Evolutionary conservation across 2,329 filamentous ascomycete species (phyloP), one percentile per base, ranked within the genome.

Genomic region (Onygenales sp.): DNA sequence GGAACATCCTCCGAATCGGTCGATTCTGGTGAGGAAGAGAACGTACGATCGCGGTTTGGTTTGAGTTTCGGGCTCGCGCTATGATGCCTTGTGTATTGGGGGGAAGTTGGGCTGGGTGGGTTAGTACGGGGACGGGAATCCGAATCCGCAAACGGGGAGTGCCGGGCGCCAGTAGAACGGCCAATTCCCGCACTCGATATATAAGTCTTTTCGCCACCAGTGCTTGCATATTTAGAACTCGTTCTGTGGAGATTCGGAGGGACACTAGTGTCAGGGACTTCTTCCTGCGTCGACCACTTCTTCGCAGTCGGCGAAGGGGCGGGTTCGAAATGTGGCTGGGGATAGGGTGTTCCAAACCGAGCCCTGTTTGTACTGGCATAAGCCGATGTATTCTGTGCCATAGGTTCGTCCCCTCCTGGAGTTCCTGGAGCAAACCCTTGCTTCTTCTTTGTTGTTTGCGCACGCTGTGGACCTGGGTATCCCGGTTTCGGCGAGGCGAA

Each of bases 341-440:
- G 51, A 56, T 70, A 69, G 37, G 69, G 60, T 17, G 58, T 58
- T 13, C 62, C 56, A 27, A 58, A 59, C 56, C 64, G 70, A 52
- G 73, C 59, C 39, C 67, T 63, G 27, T 60, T 61, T 4, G 64
- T 61, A 52, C 63, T 72, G 17, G 65, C 67, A 59, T 77, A 78
- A n/a, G 77, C 74, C 2, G 77, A 76, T 10, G 75, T 77, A 54
- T 74, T 74, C 14, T 67, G 63, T 21, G 80, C 80, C 63, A 78
- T 78, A 37, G 78, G 74, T 59, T 84, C 81, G 61, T 84, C 81
- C 37, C 74, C 78, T n/a, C 77, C 79, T 34, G 79, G 73, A 6
- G 73, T 74, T n/a, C 74, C 74, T 17, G 81, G 80, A 52, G 81
- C 77, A 61, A 83, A 84, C 4, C 79, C 81, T 44, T 72, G 69